Percentiles rank a stretch among this genome's conserved stretches.
phyloP scores from a whole-genome alignment of 169 alveolate genomes.

The Cryptosporidium bovis region DNA sequence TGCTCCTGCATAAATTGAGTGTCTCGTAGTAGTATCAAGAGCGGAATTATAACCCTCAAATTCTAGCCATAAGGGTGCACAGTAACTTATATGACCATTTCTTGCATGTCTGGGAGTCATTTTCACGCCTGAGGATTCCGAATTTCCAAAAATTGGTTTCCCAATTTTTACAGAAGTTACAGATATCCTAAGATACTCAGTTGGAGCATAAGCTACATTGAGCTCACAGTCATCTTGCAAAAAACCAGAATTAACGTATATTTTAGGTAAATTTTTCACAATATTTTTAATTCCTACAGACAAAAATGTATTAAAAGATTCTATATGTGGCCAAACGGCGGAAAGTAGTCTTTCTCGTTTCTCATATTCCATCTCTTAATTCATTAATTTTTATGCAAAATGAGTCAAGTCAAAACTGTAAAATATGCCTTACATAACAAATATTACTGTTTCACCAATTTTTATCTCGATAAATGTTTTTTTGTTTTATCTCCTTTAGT shows the following conservation, averaged over 20 bases:
- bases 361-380: slow-evolving; percentile 66
- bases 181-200: slow-evolving; percentile 48
- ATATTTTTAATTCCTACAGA: slow-evolving; percentile 47
- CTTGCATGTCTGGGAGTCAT: slow-evolving; percentile 92
- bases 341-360: slow-evolving; percentile 56
- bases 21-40: slow-evolving; percentile 82
- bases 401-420: not conserved
- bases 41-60: slow-evolving; percentile 83
- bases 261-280: slow-evolving; percentile 58
- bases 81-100: slow-evolving; percentile 89
- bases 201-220: slow-evolving; percentile 55
- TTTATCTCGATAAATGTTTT: too few relatives aligned
- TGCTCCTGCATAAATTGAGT: slow-evolving; percentile 90
- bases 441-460: not conserved
- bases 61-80: slow-evolving; percentile 92
- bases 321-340: slow-evolving; percentile 75
- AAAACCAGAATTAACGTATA: slow-evolving; percentile 55
- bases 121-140: slow-evolving; percentile 78
- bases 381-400: too few relatives aligned
- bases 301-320: slow-evolving; percentile 53
- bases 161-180: slow-evolving; percentile 64
- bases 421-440: not conserved
- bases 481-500: not conserved
- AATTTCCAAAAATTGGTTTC: slow-evolving; percentile 60
- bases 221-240: slow-evolving; percentile 63